Base-by-base conservation (phyloP, 495 filamentous ascomycete genomes). In the Daldinia vernicosa region DNA sequence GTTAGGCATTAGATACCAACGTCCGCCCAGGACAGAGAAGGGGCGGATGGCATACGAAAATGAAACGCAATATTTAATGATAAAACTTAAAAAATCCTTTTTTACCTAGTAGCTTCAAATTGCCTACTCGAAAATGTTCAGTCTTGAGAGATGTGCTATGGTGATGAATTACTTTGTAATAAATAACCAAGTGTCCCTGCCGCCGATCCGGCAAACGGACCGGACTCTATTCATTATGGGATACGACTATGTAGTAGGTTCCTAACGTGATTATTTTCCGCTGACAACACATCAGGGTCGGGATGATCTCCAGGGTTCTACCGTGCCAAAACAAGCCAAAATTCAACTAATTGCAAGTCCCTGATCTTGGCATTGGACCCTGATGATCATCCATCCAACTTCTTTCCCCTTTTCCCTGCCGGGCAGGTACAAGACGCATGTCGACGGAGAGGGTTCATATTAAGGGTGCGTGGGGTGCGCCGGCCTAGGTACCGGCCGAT, bases 1-100 rank as follows among this genome's bases (percentile, higher is more conserved):
- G 60, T 72, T 55, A 71, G 63, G 72, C 72, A 75, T 71, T 70
- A 71, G 72, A 75, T 77, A 77, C 75, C 70, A 75, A 67, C 71
- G 63, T 74, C 63, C 67, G 63, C 71, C 67, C 71, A 33, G 27
- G 70, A 67, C 66, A 71, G 64, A 62, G 66, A 67, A 65, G 63
- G 67, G 74, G 66, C 66, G 71, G 71, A 72, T 69, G 68, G 72
- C 72, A 69, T 67, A 75, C 66, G 71, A 76, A 76, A 72, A 75
- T 63, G 68, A 72, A 64, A 72, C 50, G 59, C 63, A 75, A 69
- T 64, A 66, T 71, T 72, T 69, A 73, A 73, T 69, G 70, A 73
- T 63, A 57, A 69, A 65, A 9, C 37, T 50, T 35, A 5, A 56
- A 14, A 5, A 56, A 14, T 14, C 8, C 15, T 3, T 9, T 28